Evolutionary conservation across 2,329 filamentous ascomycete species (phyloP), one percentile per base, ranked within the genome.

Genomic region (Cercospora nicotianae): DNA sequence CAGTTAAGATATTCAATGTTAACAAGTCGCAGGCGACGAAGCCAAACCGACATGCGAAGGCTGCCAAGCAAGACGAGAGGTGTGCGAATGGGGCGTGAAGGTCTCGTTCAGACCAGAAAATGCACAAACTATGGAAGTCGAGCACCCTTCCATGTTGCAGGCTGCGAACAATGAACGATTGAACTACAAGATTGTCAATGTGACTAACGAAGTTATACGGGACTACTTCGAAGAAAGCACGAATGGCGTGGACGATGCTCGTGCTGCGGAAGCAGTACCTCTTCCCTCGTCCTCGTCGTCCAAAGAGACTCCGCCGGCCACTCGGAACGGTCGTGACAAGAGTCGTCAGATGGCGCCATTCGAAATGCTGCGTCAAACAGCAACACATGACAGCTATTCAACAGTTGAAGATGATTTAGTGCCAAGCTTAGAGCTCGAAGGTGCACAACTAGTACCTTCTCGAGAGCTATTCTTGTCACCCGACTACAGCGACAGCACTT

Each of bases 121-220:
- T 73, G 74, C 74, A 16, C 73, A 75, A 61, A 70, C 69, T 16
- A 72, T 77, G 70, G 70, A 62, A 45, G 53, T 62, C 9, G 73
- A 75, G 62, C 76, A 78, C 67, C 76, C 75, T 57, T 76, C 75
- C 9, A 76, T 76, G 75, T 64, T 70, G 28, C 74, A 69, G 53
- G 74, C 65, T n/a, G 66, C 71, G 23, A 63, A 58, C 13, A 68
- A 45, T 59, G 63, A 61, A 39, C 62, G 67, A 60, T 64, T 72
- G 48, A 70, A 60, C 26, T 72, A 69, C 57, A 69, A 77, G 68
- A 77, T 78, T 48, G 73, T 78, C 39, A 73, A 78, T 60, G 72
- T 77, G 12, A 77, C 75, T 5, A 72, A 69, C 9, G 75, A 77
- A 60, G 72, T 77, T 18, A 75, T 76, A 51, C 68, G 76, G 7